Conservation (phyloP, 2,329 filamentous ascomycete genomes). For the Fusarium camptoceras region DNA sequence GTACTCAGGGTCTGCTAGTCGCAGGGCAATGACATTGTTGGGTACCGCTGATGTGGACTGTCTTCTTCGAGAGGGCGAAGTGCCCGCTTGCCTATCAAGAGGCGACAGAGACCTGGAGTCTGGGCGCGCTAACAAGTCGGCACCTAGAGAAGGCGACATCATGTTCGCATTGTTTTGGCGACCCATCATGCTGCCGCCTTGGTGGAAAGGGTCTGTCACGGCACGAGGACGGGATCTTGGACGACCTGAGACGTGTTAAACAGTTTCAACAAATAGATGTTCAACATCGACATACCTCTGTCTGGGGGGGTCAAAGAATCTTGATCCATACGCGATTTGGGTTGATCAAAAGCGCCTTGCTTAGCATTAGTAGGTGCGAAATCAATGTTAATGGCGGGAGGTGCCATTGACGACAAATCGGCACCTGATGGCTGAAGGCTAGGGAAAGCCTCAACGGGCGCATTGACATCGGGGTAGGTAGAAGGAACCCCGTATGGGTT, state of each 20-base stretch:
- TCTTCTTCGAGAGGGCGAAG: conserved; percentile 56
- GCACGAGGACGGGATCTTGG: conserved; percentile 64
- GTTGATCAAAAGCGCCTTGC: conserved; percentile 55
- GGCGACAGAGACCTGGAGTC: conserved; percentile 70
- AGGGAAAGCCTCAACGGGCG: conserved; percentile 63
- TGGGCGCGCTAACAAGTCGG: conserved; percentile 58
- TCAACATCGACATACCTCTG: conserved; percentile 61
- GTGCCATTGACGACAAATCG: conserved; percentile 79
- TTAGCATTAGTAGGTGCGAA: conserved; percentile 79
- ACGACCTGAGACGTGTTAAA: conserved; percentile 55
- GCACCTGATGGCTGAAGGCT: conserved; percentile 60
- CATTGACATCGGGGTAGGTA: conserved; percentile 55
- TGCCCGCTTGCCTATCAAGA: conserved; percentile 62
- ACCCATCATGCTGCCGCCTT: conserved; percentile 55
- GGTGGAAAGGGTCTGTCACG: conserved; percentile 71
- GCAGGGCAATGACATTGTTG: conserved; percentile 81
- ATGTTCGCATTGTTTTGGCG: conserved; percentile 56
- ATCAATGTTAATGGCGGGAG: conserved; percentile 95
- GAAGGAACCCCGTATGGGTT: conserved; percentile 53
- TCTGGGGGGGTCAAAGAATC: conserved; percentile 89
- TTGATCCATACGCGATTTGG: conserved; percentile 73
- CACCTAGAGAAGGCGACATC: conserved; percentile 64
- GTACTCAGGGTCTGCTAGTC: conserved; percentile 88
- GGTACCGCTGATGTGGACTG: conserved; percentile 73
- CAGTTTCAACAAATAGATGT: conserved; percentile 2